A percentile compares a stretch with the other conserved stretches of the same genome.
These are phyloP conservation scores for Orbilia blumenaviensis DNA, from an alignment of 2,329 filamentous ascomycete genomes.

Conservation along the genomic window DNA sequence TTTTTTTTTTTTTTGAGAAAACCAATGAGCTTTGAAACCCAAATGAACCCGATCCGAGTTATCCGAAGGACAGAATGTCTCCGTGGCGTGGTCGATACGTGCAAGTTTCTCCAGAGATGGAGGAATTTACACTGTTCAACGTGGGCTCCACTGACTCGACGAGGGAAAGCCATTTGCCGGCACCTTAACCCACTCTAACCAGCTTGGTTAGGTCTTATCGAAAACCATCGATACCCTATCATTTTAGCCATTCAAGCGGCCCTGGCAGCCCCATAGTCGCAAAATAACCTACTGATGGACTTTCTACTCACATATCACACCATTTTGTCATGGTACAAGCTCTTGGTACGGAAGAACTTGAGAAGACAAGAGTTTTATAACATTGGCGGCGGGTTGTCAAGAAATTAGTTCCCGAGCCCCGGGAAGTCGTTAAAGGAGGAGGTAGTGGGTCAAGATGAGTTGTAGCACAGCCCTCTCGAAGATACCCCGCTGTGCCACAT, in stretches of 20 bases:
- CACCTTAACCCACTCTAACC: conserved; percentile 11
- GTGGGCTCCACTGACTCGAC: conserved; percentile 24
- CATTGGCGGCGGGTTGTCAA: background rate
- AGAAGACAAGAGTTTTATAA: background rate
- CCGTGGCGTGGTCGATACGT: conserved; percentile 21
- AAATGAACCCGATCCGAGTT: conserved; percentile 20
- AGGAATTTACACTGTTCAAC: conserved; percentile 24
- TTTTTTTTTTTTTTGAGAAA: too few species aligned
- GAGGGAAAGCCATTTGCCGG: conserved; percentile 31
- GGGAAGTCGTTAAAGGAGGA: background rate
- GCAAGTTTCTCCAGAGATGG: conserved; percentile 25
- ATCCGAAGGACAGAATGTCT: conserved; percentile 36
- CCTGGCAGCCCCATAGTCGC: conserved; percentile 7
- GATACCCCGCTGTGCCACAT: background rate
- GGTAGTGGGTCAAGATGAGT: background rate
- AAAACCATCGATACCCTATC: conserved; percentile 13
- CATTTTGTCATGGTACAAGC: background rate
- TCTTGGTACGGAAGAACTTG: background rate
- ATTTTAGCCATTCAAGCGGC: conserved; percentile 19
- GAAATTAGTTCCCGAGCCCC: conserved; percentile 15
- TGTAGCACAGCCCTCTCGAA: background rate
- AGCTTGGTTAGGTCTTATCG: conserved; percentile 7
- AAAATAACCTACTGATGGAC: conserved; percentile 36
- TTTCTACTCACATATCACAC: conserved; percentile 15
- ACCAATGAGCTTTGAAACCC: background rate